These are phyloP conservation scores for Gnomoniopsis smithogilvyi DNA, from an alignment of 2,329 filamentous ascomycete genomes.

Conservation along the genomic window DNA sequence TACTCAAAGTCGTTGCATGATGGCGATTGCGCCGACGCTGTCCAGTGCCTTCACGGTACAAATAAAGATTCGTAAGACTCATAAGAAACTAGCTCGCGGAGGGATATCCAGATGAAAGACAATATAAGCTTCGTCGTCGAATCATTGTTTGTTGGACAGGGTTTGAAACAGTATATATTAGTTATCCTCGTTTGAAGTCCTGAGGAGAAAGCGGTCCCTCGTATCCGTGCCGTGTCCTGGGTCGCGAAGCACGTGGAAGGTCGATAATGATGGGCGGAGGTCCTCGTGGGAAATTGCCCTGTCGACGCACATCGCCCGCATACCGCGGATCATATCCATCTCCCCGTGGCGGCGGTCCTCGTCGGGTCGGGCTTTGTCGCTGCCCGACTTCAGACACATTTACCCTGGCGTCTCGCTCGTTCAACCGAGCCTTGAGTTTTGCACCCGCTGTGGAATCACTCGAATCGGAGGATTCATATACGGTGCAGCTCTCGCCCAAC, in stretches of 20 bases:
- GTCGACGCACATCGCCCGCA: neutral
- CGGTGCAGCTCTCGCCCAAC: neutral
- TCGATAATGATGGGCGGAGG: conserved; percentile 3
- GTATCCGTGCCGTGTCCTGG: conserved; percentile 7
- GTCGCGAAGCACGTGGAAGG: conserved; percentile 1
- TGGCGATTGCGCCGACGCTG: too few species aligned
- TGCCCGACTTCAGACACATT: conserved; percentile 1
- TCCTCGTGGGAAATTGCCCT: neutral
- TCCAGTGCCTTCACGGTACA: too few species aligned
- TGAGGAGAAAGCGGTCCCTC: conserved; percentile 4
- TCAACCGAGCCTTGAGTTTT: neutral
- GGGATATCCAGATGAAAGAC: too few species aligned
- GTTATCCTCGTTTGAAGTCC: neutral
- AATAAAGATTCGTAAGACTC: too few species aligned
- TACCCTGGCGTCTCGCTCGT: conserved; percentile 4
- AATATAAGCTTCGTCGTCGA: too few species aligned
- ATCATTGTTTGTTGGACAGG: too few species aligned
- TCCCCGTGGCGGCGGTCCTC: conserved; percentile 1
- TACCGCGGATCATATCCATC: neutral
- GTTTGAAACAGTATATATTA: too few species aligned
- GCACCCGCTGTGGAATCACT: neutral
- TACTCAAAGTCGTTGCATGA: neutral
- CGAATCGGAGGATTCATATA: conserved; percentile 7
- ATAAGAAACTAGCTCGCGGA: too few species aligned
- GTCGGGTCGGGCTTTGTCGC: neutral